Percentiles rank a stretch among this genome's conserved stretches.
These are phyloP conservation scores for Eucommia ulmoides DNA, from an alignment of 257 asterid species.

Conservation along the genomic window DNA sequence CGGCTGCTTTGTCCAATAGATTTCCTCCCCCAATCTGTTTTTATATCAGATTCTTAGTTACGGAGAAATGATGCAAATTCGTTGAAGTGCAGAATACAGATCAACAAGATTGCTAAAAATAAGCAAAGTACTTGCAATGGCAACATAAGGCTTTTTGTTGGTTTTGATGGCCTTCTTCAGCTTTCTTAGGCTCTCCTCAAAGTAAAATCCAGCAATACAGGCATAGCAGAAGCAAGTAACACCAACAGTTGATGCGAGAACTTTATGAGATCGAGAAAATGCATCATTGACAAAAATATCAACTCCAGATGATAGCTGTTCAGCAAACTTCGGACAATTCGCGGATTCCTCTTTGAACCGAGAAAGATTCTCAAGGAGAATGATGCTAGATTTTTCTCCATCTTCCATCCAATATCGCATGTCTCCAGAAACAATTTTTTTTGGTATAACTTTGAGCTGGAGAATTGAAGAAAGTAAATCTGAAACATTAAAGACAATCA, in stretches of 20 bases:
- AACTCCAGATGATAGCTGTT: slow-evolving; percentile 50
- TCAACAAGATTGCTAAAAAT: slow-evolving; percentile 13
- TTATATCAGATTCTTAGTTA: slow-evolving; percentile 10
- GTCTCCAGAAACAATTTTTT: slow-evolving; percentile 21
- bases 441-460: slow-evolving; percentile 50
- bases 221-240: slow-evolving; percentile 55
- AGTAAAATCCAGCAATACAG: slow-evolving; percentile 68
- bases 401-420: slow-evolving; percentile 20
- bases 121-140: slow-evolving; percentile 43
- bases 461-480: slow-evolving; percentile 53
- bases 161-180: slow-evolving; percentile 41
- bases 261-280: slow-evolving; percentile 68
- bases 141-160: slow-evolving; percentile 46
- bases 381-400: slow-evolving; percentile 21
- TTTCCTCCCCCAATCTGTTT: slow-evolving; percentile 79
- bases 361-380: slow-evolving; percentile 64
- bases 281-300: slow-evolving; percentile 86
- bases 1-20: slow-evolving; percentile 58
- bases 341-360: slow-evolving; percentile 55
- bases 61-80: slow-evolving; percentile 4
- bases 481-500: slow-evolving; percentile 25
- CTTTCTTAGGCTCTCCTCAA: slow-evolving; percentile 52
- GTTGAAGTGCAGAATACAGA: slow-evolving; percentile 7
- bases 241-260: slow-evolving; percentile 88
- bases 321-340: slow-evolving; percentile 52